phyloP scores from a whole-genome alignment of 805 yeast genomes.

The Wickerhamiella parazyma region DNA sequence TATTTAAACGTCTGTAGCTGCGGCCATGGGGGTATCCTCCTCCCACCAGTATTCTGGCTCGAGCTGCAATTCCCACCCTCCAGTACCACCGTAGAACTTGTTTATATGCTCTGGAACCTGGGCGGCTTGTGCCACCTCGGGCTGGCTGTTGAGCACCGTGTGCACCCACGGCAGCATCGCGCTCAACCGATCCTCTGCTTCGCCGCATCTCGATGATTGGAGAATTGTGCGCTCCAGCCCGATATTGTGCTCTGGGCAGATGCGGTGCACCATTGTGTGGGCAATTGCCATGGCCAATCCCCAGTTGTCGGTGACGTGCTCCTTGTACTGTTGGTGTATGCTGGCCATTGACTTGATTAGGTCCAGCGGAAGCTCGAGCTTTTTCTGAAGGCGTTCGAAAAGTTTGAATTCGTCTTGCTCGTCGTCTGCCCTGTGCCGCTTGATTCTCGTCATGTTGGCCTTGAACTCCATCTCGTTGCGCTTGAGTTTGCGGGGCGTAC shows the following conservation, averaged over 20 bases:
- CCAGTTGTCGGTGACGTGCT: conserved; percentile 26
- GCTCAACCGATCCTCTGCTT: conserved; percentile 14
- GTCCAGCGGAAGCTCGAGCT: not conserved
- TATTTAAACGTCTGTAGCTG: not conserved
- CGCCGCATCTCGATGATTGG: conserved; percentile 2
- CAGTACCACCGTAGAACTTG: conserved; percentile 14
- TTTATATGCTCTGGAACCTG: conserved; percentile 15
- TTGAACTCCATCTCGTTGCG: conserved; percentile 1
- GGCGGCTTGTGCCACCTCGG: conserved; percentile 22
- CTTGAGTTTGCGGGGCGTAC: conserved; percentile 5
- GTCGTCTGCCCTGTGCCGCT: conserved; percentile 5
- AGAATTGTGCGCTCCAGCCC: conserved; percentile 9
- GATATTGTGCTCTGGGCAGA: conserved; percentile 20
- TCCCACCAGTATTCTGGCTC: conserved; percentile 8
- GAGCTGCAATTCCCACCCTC: conserved; percentile 15
- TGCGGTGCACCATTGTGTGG: conserved; percentile 20
- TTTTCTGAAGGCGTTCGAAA: not conserved
- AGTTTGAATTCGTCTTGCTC: not conserved
- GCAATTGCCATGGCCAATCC: conserved; percentile 25
- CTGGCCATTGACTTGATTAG: conserved; percentile 15
- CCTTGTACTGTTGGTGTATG: conserved; percentile 21
- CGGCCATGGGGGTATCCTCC: not conserved
- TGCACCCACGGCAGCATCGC: conserved; percentile 26
- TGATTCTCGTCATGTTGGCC: not conserved
- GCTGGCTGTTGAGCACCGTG: conserved; percentile 25